Conservation (phyloP, 2,329 filamentous ascomycete species). For the Rhexocercosporidium sp. region DNA sequence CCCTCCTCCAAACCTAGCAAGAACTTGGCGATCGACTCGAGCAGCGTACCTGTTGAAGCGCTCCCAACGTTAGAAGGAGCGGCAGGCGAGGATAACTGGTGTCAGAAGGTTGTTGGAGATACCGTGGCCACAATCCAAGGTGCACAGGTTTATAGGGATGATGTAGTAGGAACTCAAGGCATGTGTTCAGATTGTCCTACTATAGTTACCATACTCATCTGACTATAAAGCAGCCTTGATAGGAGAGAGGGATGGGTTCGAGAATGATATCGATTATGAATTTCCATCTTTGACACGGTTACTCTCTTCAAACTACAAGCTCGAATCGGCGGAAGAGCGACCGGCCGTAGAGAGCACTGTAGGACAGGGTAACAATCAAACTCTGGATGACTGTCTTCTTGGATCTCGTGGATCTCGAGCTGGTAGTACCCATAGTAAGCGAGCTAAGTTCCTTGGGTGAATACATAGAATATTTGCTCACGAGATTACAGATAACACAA, state of each 20-base stretch:
- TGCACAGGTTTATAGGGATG: neutral
- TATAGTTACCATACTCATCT: neutral
- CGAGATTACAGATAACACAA: conserved; percentile 1
- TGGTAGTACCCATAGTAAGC: conserved; percentile 4
- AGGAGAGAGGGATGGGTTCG: neutral
- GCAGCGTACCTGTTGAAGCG: neutral
- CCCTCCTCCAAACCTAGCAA: neutral
- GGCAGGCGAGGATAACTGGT: neutral
- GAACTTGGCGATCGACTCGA: neutral
- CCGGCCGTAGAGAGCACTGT: neutral
- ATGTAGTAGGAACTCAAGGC: neutral
- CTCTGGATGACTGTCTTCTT: neutral
- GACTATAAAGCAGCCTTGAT: neutral
- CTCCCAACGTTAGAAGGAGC: neutral
- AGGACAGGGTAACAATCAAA: neutral
- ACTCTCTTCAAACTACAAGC: neutral
- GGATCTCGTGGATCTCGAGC: neutral
- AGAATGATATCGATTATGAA: conserved; percentile 5
- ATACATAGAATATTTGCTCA: conserved; percentile 5
- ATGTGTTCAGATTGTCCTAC: conserved; percentile 3
- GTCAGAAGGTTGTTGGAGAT: conserved; percentile 5
- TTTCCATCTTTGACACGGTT: neutral
- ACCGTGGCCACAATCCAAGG: too few species aligned
- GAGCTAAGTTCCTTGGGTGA: conserved; percentile 1
- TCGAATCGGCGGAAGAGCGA: neutral